Conservation (phyloP, 129 eudicot genomes). For the Tagetes patula region DNA sequence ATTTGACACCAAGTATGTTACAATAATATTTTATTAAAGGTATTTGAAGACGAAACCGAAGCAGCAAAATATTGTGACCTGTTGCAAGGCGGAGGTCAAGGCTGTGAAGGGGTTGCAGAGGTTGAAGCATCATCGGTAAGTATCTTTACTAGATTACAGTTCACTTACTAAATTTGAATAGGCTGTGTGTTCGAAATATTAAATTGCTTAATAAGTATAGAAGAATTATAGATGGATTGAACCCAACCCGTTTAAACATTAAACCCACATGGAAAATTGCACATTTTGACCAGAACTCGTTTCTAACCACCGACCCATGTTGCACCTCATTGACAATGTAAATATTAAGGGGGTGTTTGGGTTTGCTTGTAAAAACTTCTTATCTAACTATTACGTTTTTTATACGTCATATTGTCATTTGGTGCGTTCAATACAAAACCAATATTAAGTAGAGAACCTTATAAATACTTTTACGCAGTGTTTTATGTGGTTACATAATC, state of each 20-base stretch:
- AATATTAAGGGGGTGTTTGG: neutral
- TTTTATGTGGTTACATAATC: neutral
- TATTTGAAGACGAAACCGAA: constrained; percentile 91
- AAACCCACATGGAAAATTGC: neutral
- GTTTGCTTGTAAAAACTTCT: neutral
- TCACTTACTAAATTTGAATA: neutral
- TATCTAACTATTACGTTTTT: neutral
- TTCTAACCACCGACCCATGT: neutral
- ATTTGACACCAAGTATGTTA: constrained; percentile 16
- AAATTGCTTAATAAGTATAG: neutral
- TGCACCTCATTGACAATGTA: neutral
- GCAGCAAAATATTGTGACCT: constrained; percentile 91
- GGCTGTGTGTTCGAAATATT: neutral
- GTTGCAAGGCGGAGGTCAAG: constrained; percentile 96
- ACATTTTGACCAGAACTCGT: neutral
- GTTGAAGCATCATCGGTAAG: constrained; percentile 96
- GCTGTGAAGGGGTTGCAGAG: constrained; percentile 96
- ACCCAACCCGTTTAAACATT: neutral
- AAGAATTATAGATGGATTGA: neutral
- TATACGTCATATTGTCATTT: neutral
- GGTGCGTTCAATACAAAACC: too few relatives aligned
- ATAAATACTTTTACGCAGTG: neutral
- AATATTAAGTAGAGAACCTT: neutral
- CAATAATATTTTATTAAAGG: constrained; percentile 39
- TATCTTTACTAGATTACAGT: constrained; percentile 1